A percentile compares a stretch with the other conserved stretches of the same genome.
phyloP scores from a whole-genome alignment of 1,139 yeast genomes.

The Debaryomyces nepalensis region DNA sequence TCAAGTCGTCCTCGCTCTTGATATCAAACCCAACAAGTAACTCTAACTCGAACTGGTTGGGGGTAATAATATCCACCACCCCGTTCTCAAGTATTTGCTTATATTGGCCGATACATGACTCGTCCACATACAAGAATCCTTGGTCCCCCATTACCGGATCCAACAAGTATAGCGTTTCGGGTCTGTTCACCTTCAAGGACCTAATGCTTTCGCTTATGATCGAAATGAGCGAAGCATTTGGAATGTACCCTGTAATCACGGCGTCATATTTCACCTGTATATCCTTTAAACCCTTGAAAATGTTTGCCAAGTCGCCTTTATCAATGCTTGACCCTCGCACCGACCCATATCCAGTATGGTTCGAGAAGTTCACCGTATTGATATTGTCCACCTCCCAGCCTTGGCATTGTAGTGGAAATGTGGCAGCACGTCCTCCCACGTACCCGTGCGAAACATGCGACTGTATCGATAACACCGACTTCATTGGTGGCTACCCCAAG shows the following conservation, averaged over 20 bases:
- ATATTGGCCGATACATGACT: conserved; percentile 70
- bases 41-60: conserved; percentile 91
- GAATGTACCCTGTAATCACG: conserved; percentile 42
- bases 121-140: conserved; percentile 77
- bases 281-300: conserved; percentile 47
- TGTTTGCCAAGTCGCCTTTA: conserved; percentile 15
- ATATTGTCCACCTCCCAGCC: conserved; percentile 52
- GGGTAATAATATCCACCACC: conserved; percentile 73
- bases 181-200: conserved; percentile 20
- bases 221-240: conserved; percentile 35
- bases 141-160: conserved; percentile 98
- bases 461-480: conserved; percentile 41
- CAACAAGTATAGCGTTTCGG: conserved; percentile 56
- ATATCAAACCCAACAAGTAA: conserved; percentile 62
- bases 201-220: conserved; percentile 23
- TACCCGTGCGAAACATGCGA: conserved; percentile 54
- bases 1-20: conserved; percentile 42
- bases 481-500: conserved; percentile 11
- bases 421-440: conserved; percentile 48
- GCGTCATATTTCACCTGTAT: conserved; percentile 35
- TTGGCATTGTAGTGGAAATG: conserved; percentile 46
- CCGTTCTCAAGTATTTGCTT: conserved; percentile 54
- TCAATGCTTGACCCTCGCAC: conserved; percentile 32
- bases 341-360: conserved; percentile 53
- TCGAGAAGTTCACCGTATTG: conserved; percentile 48